These are phyloP conservation scores for Paecilomyces variotii DNA, from an alignment of 2,329 filamentous ascomycete genomes.

Conservation along the genomic window DNA sequence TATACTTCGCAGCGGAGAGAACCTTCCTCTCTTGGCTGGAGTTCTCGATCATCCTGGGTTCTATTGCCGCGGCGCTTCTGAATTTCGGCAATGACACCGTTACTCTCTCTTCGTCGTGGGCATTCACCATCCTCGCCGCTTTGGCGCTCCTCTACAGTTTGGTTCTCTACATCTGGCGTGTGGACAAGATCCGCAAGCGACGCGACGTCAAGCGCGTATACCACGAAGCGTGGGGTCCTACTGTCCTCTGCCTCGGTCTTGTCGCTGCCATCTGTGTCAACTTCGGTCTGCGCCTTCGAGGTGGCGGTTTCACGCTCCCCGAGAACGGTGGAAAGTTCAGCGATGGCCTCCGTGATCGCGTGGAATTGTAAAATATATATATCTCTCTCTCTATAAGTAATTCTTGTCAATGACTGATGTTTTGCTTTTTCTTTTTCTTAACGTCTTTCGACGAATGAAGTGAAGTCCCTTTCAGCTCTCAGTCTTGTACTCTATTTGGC, in stretches of 20 bases:
- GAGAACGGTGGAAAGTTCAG: not conserved
- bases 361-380: not conserved
- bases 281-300: slow-evolving; percentile 68
- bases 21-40: slow-evolving; percentile 97
- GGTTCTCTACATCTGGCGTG: slow-evolving; percentile 78
- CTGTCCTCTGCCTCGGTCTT: slow-evolving; percentile 62
- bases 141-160: slow-evolving; percentile 75
- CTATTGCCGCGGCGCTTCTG: slow-evolving; percentile 73
- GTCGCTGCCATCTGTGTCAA: slow-evolving; percentile 69
- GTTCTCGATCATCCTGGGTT: slow-evolving; percentile 88
- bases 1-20: slow-evolving; percentile 91
- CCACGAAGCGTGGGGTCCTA: slow-evolving; percentile 84
- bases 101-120: slow-evolving; percentile 61
- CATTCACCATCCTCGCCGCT: slow-evolving; percentile 76
- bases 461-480: not conserved
- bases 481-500: not conserved
- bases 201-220: slow-evolving; percentile 68
- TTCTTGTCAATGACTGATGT: not conserved
- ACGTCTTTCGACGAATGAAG: not conserved
- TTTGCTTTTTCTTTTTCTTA: not conserved
- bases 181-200: slow-evolving; percentile 72
- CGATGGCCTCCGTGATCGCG: not conserved
- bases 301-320: slow-evolving; percentile 25
- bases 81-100: slow-evolving; percentile 62
- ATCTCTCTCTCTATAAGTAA: not conserved